Evolutionary conservation across 108 stramenopile species (phyloP).

Genomic region (Skeletonema marinoi): DNA sequence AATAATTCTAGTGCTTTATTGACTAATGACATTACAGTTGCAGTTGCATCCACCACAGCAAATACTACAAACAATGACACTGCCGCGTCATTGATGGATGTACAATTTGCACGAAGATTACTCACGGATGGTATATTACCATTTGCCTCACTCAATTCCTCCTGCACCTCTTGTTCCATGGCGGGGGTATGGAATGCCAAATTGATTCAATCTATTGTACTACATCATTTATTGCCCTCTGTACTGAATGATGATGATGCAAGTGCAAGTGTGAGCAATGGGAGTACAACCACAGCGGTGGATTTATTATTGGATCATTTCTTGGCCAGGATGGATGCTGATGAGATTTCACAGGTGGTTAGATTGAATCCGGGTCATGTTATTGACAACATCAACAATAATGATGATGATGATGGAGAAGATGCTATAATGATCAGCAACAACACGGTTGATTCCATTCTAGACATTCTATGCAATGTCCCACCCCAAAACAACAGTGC

Average conservation of each 20-base stretch:
- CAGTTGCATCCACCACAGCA: not conserved
- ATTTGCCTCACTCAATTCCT: slow-evolving; percentile 12
- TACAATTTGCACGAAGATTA: slow-evolving; percentile 12
- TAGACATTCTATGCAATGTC: slow-evolving; percentile 28
- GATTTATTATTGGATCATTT: slow-evolving; percentile 23
- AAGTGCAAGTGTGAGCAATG: not conserved
- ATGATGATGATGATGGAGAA: not conserved
- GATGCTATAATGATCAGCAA: not conserved
- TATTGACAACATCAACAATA: not conserved
- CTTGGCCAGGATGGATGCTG: slow-evolving; percentile 21
- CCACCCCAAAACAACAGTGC: not conserved
- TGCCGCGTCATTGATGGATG: not conserved
- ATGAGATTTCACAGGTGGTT: slow-evolving; percentile 4
- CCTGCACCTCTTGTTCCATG: not conserved
- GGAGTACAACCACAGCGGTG: slow-evolving; percentile 2
- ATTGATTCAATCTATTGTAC: slow-evolving; percentile 5
- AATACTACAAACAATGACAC: not conserved
- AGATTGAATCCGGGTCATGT: not conserved
- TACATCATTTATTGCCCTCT: slow-evolving; percentile 7
- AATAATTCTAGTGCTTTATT: not conserved
- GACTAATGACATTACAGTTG: not conserved
- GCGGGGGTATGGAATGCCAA: slow-evolving; percentile 1
- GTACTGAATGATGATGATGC: not conserved
- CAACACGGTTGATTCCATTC: slow-evolving; percentile 19
- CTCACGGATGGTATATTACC: slow-evolving; percentile 31